Evolutionary conservation across 306 rosid genomes (phyloP), one percentile per base, ranked within the genome.

Genomic region (Begonia fuchsioides): DNA sequence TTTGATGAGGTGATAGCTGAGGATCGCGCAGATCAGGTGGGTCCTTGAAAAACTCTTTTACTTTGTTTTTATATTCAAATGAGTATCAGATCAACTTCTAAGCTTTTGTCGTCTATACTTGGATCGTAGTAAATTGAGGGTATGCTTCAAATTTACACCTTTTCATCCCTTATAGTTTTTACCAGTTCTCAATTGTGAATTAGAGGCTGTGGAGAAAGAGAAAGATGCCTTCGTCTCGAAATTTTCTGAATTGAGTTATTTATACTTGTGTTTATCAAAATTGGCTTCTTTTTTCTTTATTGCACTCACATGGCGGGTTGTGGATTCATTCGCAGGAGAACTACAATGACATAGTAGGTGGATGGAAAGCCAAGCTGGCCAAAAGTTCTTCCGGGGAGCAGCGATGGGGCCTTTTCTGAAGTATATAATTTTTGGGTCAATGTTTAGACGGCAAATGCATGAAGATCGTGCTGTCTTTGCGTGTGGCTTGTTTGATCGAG

Each of bases 1-100:
- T 90, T 90, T 71, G 69, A 65, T 40, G 72, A 74, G 49, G 79
- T 77, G 63, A 57, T 63, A 70, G 79, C 72, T 16, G 92, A 85
- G 74, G 95, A 90, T 68, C 82, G 74, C 60, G 76, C 87, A 15
- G 70, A 76, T 62, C 82, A 74, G 96, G 35, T 26, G 35, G 35
- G 96, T 88, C 38, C 6, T 47, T 47, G 38, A 32, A 32, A 5
- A 13, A 47, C 47, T 16, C 32, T 47, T 5, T 26, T 13, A 2
- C 10, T 57, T 2, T n/a, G n/a, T 38, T 11, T 47, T 11, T 41
- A n/a, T 0, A 26, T 5, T 26, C 35, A 26, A 26, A 26, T 5
- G 7, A 26, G 35, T 4, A 6, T 26, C 5, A 26, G 35, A 26
- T 26, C 7, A 26, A 4, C 35, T 26, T 26, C 35, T 26, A 26